phyloP scores from a whole-genome alignment of 768 basidiomycete species.

The Psilocybe azurescens region DNA sequence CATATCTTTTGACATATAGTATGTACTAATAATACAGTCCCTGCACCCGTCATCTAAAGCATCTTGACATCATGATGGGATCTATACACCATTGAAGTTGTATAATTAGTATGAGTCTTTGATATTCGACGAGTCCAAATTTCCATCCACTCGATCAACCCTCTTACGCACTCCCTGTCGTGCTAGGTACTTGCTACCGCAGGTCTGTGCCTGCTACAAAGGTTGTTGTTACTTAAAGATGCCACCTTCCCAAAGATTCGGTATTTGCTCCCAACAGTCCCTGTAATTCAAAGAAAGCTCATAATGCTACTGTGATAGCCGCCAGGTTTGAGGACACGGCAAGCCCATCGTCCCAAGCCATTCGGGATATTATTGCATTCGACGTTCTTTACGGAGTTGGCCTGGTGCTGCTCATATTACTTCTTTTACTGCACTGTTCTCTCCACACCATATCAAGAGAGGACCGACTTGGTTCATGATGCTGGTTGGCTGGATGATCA shows the following conservation, averaged over 20 bases:
- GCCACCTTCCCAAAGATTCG: background rate
- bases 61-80: no score
- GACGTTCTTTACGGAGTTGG: constrained; percentile 21
- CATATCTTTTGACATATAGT: no score
- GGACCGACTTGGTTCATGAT: constrained; percentile 18
- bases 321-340: background rate
- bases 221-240: background rate
- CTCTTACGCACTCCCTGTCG: no score
- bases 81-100: no score
- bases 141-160: no score
- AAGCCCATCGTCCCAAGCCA: background rate
- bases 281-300: background rate
- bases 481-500: constrained; percentile 13
- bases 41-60: no score
- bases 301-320: background rate
- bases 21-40: no score
- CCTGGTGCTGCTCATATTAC: constrained; percentile 9
- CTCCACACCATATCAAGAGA: constrained; percentile 10
- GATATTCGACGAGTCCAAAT: no score
- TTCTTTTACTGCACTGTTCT: constrained; percentile 18
- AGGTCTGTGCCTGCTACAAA: no score
- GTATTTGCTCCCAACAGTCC: background rate
- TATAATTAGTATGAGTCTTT: no score
- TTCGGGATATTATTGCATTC: constrained; percentile 10
- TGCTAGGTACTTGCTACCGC: no score